Percentiles rank a stretch among this genome's conserved stretches.
Conservation (phyloP, 1,139 yeast genomes). For the Taphrina sp. region DNA sequence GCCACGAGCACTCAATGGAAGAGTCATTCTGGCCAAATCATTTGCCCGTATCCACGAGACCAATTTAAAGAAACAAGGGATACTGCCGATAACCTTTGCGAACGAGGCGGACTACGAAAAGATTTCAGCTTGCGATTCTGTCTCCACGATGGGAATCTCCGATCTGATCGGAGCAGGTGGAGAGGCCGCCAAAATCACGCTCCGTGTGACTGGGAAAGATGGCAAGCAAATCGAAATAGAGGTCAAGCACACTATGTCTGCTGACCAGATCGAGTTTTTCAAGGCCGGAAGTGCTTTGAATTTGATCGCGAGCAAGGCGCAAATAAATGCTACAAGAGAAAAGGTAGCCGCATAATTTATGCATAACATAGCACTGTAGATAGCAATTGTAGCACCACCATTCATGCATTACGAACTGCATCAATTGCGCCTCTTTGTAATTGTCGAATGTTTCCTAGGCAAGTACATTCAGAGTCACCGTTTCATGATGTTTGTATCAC, state of each 20-base stretch:
- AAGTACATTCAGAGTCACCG: no score
- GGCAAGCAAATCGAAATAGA: constrained; percentile 69
- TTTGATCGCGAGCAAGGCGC: constrained; percentile 64
- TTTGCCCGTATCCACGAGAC: constrained; percentile 96
- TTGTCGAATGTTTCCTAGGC: no score
- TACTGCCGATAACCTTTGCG: constrained; percentile 89
- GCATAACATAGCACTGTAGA: no score
- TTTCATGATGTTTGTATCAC: no score
- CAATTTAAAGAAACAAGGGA: constrained; percentile 91
- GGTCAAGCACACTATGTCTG: constrained; percentile 93
- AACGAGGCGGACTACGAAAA: constrained; percentile 84
- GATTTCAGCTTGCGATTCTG: constrained; percentile 69
- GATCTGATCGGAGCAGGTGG: constrained; percentile 82
- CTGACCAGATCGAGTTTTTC: constrained; percentile 91
- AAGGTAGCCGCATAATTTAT: no score
- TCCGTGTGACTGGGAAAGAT: constrained; percentile 70
- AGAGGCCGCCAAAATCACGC: constrained; percentile 55
- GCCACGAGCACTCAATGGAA: constrained; percentile 90
- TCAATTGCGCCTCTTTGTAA: no score
- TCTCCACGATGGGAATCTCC: constrained; percentile 71
- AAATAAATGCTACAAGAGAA: constrained; percentile 24
- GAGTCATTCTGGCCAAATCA: constrained; percentile 83
- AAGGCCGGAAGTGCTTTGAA: constrained; percentile 97
- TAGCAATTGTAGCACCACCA: no score
- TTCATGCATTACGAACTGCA: no score